Conservation (phyloP, 345 rosid species). For the Cardamine occulta region DNA sequence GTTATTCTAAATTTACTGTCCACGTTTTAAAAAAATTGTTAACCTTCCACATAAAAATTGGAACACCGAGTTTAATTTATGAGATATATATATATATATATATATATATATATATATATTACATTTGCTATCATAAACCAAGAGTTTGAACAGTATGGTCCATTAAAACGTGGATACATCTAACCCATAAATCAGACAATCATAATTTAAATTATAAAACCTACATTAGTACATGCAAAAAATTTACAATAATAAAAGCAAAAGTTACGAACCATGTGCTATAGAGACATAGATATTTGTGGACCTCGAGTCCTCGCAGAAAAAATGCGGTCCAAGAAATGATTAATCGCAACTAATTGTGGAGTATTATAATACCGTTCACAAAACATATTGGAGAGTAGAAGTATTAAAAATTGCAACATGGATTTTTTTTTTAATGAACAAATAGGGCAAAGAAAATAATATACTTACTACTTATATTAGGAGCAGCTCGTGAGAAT, state of each 20-base stretch:
- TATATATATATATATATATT: no score
- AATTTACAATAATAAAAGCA: neutral
- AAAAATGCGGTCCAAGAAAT: conserved; percentile 16
- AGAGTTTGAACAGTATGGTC: neutral
- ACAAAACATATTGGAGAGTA: neutral
- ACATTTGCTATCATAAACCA: neutral
- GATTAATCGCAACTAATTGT: conserved; percentile 17
- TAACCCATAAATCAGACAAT: neutral
- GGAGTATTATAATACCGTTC: neutral
- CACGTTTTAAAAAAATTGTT: no score
- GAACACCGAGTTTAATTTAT: neutral
- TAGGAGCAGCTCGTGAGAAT: conserved; percentile 5
- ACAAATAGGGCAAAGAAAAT: neutral
- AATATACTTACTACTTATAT: neutral
- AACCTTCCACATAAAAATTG: neutral
- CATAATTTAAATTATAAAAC: neutral
- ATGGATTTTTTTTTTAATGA: neutral
- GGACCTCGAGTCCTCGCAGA: neutral
- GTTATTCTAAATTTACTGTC: no score
- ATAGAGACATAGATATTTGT: neutral
- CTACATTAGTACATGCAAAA: neutral
- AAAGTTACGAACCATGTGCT: conserved; percentile 21
- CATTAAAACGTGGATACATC: neutral
- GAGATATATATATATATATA: neutral
- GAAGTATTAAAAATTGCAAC: neutral